These are phyloP conservation scores for Leptographium procerum DNA, from an alignment of 2,329 filamentous ascomycete genomes.

Conservation along the genomic window DNA sequence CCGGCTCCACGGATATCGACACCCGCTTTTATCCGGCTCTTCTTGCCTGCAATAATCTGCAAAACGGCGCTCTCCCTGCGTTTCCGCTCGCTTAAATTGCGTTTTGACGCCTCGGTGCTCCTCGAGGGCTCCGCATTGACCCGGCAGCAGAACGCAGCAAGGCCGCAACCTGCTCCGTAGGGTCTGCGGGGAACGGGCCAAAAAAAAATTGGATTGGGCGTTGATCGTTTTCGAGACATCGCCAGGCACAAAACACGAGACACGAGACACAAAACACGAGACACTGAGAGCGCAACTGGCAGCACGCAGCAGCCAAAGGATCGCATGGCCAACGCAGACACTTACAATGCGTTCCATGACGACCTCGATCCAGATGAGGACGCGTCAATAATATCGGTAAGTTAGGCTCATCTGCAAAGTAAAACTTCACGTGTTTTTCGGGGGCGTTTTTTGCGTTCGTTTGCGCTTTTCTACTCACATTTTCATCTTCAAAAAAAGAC, in stretches of 20 bases:
- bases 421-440: no score
- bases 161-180: not conserved
- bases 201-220: no score
- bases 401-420: not conserved
- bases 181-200: no score
- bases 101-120: not conserved
- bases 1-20: not conserved
- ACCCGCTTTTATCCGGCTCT: not conserved
- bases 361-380: conserved; percentile 35
- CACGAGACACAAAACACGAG: not conserved
- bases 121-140: not conserved
- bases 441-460: no score
- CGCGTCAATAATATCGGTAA: conserved; percentile 31
- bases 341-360: conserved; percentile 34
- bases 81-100: no score
- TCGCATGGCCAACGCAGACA: conserved; percentile 22
- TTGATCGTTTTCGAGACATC: no score
- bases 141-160: not conserved
- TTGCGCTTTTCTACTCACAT: no score
- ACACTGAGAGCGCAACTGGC: no score
- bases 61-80: no score
- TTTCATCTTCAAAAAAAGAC: conserved; percentile 40
- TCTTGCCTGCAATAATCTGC: not conserved
- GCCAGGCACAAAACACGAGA: not conserved
- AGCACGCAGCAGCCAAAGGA: not conserved